Evolutionary conservation across 306 rosid genomes (phyloP).

Genomic region (Medicago ruthenica): DNA sequence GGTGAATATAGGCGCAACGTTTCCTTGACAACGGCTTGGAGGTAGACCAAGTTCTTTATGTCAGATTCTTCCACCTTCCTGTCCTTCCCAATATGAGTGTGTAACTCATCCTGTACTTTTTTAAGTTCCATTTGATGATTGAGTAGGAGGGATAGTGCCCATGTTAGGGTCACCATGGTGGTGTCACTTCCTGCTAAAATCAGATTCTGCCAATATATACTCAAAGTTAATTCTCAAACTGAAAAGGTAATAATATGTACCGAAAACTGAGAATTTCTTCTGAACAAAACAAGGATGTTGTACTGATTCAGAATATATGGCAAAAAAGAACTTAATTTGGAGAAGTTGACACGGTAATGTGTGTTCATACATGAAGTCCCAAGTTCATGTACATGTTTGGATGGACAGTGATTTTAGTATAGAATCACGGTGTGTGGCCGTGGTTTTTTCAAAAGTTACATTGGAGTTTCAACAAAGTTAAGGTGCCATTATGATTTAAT

Average conservation of each 20-base stretch:
- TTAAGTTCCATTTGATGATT: slow-evolving; percentile 43
- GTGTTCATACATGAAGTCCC: neutral
- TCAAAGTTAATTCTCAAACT: neutral
- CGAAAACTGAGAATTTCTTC: neutral
- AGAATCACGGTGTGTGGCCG: neutral
- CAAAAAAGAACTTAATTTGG: neutral
- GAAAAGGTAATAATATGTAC: neutral
- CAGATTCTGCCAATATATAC: slow-evolving; percentile 47
- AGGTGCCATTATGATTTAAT: neutral
- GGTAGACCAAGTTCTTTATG: slow-evolving; percentile 43
- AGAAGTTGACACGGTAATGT: neutral
- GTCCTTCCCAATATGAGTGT: slow-evolving; percentile 40
- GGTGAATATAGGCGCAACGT: slow-evolving; percentile 54
- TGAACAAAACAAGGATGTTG: neutral
- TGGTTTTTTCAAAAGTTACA: neutral
- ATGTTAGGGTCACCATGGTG: slow-evolving; percentile 47
- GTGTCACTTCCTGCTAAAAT: slow-evolving; percentile 55
- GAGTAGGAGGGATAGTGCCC: slow-evolving; percentile 50
- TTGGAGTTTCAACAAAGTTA: neutral
- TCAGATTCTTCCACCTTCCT: slow-evolving; percentile 50
- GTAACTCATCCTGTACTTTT: slow-evolving; percentile 45
- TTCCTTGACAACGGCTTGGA: slow-evolving; percentile 56
- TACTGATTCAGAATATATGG: neutral
- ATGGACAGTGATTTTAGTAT: neutral
- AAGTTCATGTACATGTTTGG: neutral